phyloP scores from a whole-genome alignment of 345 rosid species.

The Citrus hindsii region DNA sequence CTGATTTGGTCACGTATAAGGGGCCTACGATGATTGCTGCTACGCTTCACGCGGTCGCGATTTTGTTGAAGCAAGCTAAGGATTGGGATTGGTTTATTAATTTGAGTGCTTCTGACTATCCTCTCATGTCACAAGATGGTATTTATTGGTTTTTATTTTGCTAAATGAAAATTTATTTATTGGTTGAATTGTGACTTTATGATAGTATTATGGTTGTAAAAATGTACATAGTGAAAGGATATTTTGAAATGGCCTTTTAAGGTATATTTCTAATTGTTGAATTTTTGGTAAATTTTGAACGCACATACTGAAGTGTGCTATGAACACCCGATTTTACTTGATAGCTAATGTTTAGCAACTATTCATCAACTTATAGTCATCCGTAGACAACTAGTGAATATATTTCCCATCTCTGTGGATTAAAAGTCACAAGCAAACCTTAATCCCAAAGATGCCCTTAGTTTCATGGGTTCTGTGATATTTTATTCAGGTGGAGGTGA shows the following conservation, averaged over 20 bases:
- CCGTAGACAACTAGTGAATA: background rate
- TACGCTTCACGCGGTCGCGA: conserved; percentile 67
- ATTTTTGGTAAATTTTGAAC: background rate
- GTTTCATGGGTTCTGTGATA: too few relatives aligned
- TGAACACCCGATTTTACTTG: background rate
- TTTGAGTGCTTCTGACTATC: conserved; percentile 79
- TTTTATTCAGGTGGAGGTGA: background rate
- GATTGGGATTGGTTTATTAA: conserved; percentile 98
- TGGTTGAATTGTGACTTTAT: background rate
- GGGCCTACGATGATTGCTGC: conserved; percentile 85
- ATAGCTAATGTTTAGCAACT: background rate
- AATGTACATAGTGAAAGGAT: background rate
- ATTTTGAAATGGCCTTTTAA: background rate
- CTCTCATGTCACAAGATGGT: conserved; percentile 94
- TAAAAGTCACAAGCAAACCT: too few relatives aligned
- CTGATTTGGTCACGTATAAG: conserved; percentile 73
- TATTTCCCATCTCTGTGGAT: background rate
- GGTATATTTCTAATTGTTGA: background rate
- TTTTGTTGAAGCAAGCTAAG: conserved; percentile 62
- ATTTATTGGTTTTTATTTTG: background rate
- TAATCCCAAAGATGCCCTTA: too few relatives aligned
- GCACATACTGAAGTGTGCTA: background rate
- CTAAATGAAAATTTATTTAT: background rate
- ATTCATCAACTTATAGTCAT: background rate
- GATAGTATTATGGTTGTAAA: background rate